Evolutionary conservation across 2,329 filamentous ascomycete genomes (phyloP), one percentile per base, ranked within the genome.

Genomic region (Sarocladiaceae sp.): DNA sequence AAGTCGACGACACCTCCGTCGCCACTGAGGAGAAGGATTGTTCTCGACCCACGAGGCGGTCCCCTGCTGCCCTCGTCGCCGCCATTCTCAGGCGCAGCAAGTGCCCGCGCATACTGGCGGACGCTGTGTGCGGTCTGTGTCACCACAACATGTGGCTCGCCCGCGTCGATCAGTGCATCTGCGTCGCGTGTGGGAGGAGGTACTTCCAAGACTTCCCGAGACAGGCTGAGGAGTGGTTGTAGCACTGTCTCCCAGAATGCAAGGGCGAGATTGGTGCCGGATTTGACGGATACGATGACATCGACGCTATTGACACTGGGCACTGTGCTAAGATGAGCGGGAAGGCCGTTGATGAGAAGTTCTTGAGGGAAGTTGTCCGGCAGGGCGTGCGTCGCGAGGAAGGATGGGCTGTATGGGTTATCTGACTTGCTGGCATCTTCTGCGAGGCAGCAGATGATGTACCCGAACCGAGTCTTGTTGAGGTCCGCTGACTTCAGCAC

Each of bases 1-100:
- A 94, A 73, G 60, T 97, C 93, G 17, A 91, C 79, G 2, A 96
- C 68, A 5, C 91, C 93, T 13, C 93, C 93, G 66, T 97, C 93
- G 6, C 93, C 93, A 47, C 88, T 93, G 4, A 97, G 76, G 12
- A 97, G 77, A 26, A 97, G 70, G 23, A 97, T 76, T 0, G 84
- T 84, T 50, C 55, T 52, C n/a, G 53, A 52, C n/a, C 64, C 13
- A 15, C 3, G 26, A 20, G n/a, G n/a, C 31, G 25, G 11, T 10
- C 3, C 40, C 22, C 11, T n/a, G 12, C 7, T 17, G 26, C n/a
- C 33, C 4, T 22, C 28, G 8, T 29, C 8, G 22, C 5, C 29
- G 18, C 29, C 12, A 4, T 36, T 26, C 4, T 22, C 33, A 26
- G 29, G 31, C 29, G 47, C 22, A 18, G 17, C 47, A 15, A 75